A percentile compares a stretch with the other conserved stretches of the same genome.
These are phyloP conservation scores for Lantana camara DNA, from an alignment of 257 asterid species.

Conservation along the genomic window DNA sequence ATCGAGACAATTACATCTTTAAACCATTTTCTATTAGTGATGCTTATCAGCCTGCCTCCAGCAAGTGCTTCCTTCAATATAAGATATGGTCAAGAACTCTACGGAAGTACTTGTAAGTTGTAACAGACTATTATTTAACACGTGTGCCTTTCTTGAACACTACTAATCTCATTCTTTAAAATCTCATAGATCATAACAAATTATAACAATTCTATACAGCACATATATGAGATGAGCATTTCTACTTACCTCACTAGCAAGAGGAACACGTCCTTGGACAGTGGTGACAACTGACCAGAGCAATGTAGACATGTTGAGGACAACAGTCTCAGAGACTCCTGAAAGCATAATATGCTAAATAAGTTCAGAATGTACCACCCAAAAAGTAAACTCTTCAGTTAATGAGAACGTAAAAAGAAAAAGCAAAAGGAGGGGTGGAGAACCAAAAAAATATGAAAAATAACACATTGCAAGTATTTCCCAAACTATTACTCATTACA, in stretches of 20 bases:
- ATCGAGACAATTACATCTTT: background rate
- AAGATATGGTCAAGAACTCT: background rate
- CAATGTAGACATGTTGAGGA: slow-evolving; percentile 93
- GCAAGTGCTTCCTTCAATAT: background rate
- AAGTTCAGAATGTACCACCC: slow-evolving; percentile 8
- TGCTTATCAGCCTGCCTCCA: slow-evolving; percentile 4
- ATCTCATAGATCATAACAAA: slow-evolving; percentile 14
- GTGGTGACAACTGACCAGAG: slow-evolving; percentile 87
- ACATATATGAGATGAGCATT: no score
- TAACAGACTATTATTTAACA: background rate
- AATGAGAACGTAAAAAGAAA: no score
- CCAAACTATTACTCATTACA: background rate
- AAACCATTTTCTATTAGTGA: slow-evolving; percentile 3
- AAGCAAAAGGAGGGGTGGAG: background rate
- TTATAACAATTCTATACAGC: slow-evolving; percentile 7
- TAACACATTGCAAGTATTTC: slow-evolving; percentile 12
- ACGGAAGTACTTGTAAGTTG: background rate
- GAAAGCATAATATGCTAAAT: slow-evolving; percentile 36
- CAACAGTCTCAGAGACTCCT: slow-evolving; percentile 93
- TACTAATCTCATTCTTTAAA: background rate
- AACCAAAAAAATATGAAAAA: background rate
- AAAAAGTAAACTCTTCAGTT: background rate
- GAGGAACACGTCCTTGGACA: slow-evolving; percentile 89
- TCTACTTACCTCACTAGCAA: slow-evolving; percentile 90
- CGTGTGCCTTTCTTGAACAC: background rate